Evolutionary conservation across 352 stramenopile genomes (phyloP), one percentile per base, ranked within the genome.

Genomic region (Globisporangium sylvaticum): DNA sequence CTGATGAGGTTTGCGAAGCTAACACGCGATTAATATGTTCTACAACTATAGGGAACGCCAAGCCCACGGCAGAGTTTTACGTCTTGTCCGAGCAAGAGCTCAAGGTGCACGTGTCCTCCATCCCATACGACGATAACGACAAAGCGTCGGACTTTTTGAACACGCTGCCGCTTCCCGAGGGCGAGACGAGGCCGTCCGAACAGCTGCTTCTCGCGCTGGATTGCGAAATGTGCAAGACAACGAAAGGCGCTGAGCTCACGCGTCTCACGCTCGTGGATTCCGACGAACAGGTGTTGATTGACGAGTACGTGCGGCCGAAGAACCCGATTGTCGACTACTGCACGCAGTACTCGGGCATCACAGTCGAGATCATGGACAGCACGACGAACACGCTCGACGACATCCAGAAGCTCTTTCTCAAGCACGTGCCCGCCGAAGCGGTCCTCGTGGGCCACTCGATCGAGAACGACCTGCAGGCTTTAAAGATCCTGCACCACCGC

Each of bases 391-490:
- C 71, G 4, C 70, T 96, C 4, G 67, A 66, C n/a, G 78, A 92
- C 29, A 80, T 89, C n/a, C 87, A 95, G 63, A 39, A 82, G 10
- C 73, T 71, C 9, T 87, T 95, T 39, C 58, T 94, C 3, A 57
- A 74, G 14, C 58, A 88, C 50, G 80, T 93, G 0, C 77, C 86
- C 5, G 78, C 81, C 0, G 75, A 92, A 24, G 87, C 88, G 4
- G 91, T 96, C 48, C 74, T 96, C 31, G 85, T 96, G n/a, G 89
- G 89, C 18, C 89, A 97, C 67, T 95, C 85, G 48, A 87, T 97
- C 58, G 89, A 97, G 63, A 96, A 95, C 69, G 89, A 97, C 64
- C 67, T 96, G 5, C 64, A 76, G 58, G 87, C 85, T 9, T 70
- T 97, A 29, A 70, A 75, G 10, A 68, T 96, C 18, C 61, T 92